Evolutionary conservation across 108 stramenopile genomes (phyloP), one percentile per base, ranked within the genome.

Genomic region (Cyclotella sp.): DNA sequence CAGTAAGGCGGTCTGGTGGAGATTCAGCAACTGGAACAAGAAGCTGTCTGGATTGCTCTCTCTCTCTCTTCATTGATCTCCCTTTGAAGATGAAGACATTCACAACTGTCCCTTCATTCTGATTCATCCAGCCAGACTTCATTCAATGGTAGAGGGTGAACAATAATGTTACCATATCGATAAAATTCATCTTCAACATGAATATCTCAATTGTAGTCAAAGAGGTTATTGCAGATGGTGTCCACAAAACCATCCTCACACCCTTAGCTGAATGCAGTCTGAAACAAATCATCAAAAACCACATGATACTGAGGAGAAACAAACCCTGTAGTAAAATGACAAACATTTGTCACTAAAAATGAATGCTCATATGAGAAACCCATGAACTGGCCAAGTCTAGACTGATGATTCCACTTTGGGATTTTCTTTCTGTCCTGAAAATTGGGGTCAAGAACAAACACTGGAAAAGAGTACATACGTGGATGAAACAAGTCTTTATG

Each of bases 291-390:
- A 55, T 88, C 87, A 57, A 74, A 84, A 10, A 85, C 83, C 0
- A 85, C 72, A 64, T 88, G 84, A 29, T 61, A 84, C 49, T 88
- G 87, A 24, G 85, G 78, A 18, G 79, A 65, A 29, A 88, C 62
- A 34, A n/a, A 22, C 12, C 66, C 72, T 24, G 87, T 85, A 6
- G 27, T 16, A 0, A 78, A 15, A 34, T 84, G 79, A 0, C 42
- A 63, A 18, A 88, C 57, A 9, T 81, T 28, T 8, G 57, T 61
- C 15, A 85, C 78, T 0, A 55, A 9, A 19, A 53, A 57, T 15
- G 78, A 66, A 54, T 85, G 84, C 0, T 72, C 43, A 40, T 57
- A 45, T 12, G 64, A 73, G n/a, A 78, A 58, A 5, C 84, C 82
- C 51, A 88, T 29, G 57, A 63, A 85, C 22, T 65, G 40, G 14